Base-by-base conservation (phyloP, 148 eudicot species). In the Heliamphora exappendiculata region DNA sequence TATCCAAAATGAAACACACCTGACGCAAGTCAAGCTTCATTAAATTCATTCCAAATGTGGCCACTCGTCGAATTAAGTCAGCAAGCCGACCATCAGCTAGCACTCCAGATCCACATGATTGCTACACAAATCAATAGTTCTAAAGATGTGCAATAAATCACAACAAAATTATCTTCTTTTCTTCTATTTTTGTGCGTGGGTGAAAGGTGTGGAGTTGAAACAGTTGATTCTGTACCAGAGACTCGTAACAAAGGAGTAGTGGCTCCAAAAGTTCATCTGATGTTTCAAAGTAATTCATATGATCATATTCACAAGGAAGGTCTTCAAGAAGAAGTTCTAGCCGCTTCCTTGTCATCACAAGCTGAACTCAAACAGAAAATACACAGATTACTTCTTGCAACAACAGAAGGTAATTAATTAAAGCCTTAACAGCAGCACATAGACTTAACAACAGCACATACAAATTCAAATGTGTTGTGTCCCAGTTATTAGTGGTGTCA, bases 11-110 rank as follows among this genome's bases (percentile, higher is more conserved):
- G 50, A 66, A 65, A 81, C 70, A 80, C 70, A 93, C 98, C 97
- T 93, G 98, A 66, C 98, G 97, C 78, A 93, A 79, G 80, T 93
- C 98, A 51, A 93, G 88, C 89, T 93, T 93, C 97, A 93, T 89
- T 31, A 93, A 80, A 75, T 88, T 93, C 92, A 90, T 89, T 64
- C 97, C 97, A 73, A 93, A 93, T 59, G 94, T 86, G 60, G 94
- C 84, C 77, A 91, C 94, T 82, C 98, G 87, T 57, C 98, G 90
- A 72, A 93, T 93, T 75, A 93, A 83, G 81, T 93, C 98, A 80
- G 85, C 85, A 51, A 93, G 92, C 71, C 98, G 92, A 50, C 98
- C 98, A 81, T 93, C 98, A 79, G 97, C 98, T 78, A 93, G 86
- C 72, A 93, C 84, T 47, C 97, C 97, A 64, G 97, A 87, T 62